Evolutionary conservation across 208 protist species (phyloP).

Genomic region (Acanthamoeba castellanii): DNA sequence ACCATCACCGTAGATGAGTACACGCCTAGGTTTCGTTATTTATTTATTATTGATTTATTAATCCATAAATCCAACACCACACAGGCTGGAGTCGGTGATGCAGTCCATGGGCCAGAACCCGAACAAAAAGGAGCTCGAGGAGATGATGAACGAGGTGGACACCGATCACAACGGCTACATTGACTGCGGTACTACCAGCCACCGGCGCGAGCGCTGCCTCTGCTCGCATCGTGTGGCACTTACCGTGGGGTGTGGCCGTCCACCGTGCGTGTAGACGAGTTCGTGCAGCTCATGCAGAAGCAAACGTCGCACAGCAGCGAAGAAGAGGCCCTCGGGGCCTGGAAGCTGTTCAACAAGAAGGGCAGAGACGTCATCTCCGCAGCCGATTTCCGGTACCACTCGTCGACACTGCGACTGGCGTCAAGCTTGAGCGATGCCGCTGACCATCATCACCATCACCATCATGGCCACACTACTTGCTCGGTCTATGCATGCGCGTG

Average conservation of each 20-base stretch:
- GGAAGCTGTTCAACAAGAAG: conserved; percentile 89
- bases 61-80: conserved; percentile 51
- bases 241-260: neutral
- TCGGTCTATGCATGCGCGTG: neutral
- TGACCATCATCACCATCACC: neutral
- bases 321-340: conserved; percentile 86
- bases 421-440: neutral
- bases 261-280: conserved; percentile 93
- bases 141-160: conserved; percentile 98
- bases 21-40: neutral
- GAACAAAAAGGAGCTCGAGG: conserved; percentile 91
- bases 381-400: conserved; percentile 89
- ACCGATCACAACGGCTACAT: conserved; percentile 98
- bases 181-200: conserved; percentile 89
- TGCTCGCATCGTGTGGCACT: conserved; percentile 90
- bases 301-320: conserved; percentile 86
- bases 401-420: neutral
- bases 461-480: neutral
- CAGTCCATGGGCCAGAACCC: conserved; percentile 67
- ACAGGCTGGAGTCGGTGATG: conserved; percentile 26
- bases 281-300: conserved; percentile 84
- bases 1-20: conserved; percentile 85
- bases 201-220: neutral
- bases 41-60: neutral
- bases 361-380: conserved; percentile 87